A percentile compares a stretch with the other conserved stretches of the same genome.
These are phyloP conservation scores for Trametes meyenii DNA, from an alignment of 768 basidiomycete genomes.

Conservation along the genomic window DNA sequence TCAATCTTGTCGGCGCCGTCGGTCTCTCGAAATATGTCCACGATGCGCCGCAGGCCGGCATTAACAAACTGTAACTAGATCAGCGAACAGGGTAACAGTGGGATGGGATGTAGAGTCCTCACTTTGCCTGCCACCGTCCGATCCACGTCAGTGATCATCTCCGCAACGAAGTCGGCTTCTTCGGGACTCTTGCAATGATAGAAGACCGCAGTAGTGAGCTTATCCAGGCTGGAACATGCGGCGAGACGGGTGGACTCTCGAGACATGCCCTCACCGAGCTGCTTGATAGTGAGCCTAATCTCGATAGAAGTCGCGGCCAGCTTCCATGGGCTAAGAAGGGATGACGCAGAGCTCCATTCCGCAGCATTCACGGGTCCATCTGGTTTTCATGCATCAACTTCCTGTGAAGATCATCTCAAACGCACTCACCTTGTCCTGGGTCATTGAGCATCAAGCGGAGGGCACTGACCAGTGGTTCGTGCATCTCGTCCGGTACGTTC, in stretches of 20 bases:
- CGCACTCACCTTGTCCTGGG: slow-evolving; percentile 52
- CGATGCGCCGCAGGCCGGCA: slow-evolving; percentile 68
- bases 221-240: slow-evolving; percentile 67
- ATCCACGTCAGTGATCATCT: slow-evolving; percentile 74
- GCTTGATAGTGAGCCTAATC: slow-evolving; percentile 73
- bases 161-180: slow-evolving; percentile 83
- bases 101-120: background rate
- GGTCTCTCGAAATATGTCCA: slow-evolving; percentile 51
- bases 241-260: slow-evolving; percentile 53
- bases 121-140: slow-evolving; percentile 71
- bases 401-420: too few species aligned
- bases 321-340: slow-evolving; percentile 81
- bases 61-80: slow-evolving; percentile 63
- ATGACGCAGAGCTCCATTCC: slow-evolving; percentile 42
- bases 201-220: slow-evolving; percentile 66
- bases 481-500: slow-evolving; percentile 38
- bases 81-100: background rate
- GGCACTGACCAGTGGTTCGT: slow-evolving; percentile 66
- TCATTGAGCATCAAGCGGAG: slow-evolving; percentile 69
- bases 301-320: slow-evolving; percentile 81
- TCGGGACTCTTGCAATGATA: slow-evolving; percentile 75
- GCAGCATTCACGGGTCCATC: slow-evolving; percentile 21
- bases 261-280: slow-evolving; percentile 68
- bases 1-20: slow-evolving; percentile 31
- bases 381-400: background rate